These are phyloP conservation scores for Vitis hybrid DNA, from an alignment of 177 flowering plant genomes.

Conservation along the genomic window DNA sequence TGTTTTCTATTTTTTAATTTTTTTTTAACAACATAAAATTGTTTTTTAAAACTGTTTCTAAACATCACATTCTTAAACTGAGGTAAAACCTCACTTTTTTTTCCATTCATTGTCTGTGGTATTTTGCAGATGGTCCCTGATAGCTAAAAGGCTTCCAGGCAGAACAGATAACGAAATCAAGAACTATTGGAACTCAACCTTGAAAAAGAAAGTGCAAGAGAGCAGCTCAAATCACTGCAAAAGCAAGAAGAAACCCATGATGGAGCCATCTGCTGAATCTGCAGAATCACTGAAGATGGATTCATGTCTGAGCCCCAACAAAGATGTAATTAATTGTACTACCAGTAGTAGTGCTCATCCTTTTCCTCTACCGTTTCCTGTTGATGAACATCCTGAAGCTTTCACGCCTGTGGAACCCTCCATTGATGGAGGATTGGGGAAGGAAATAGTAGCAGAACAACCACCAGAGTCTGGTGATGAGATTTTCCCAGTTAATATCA, in stretches of 20 bases:
- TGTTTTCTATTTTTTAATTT: too few relatives aligned
- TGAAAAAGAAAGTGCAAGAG: not conserved
- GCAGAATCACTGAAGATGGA: not conserved
- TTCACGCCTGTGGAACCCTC: not conserved
- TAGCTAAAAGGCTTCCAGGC: not conserved
- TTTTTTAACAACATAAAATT: too few relatives aligned
- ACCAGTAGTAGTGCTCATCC: not conserved
- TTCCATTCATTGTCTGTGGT: too few relatives aligned
- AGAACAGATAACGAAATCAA: not conserved
- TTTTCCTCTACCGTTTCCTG: not conserved
- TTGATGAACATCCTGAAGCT: not conserved
- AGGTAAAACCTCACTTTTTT: too few relatives aligned
- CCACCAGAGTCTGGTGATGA: not conserved
- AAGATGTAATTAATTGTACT: not conserved
- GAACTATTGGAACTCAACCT: not conserved
- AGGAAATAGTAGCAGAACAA: not conserved
- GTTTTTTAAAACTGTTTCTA: too few relatives aligned
- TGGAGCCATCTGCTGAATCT: not conserved
- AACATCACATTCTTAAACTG: too few relatives aligned
- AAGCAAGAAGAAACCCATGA: not conserved
- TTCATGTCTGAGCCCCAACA: not conserved
- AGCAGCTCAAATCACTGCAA: not conserved
- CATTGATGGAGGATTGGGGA: not conserved
- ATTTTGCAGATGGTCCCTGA: not conserved
- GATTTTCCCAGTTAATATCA: not conserved